Conservation (phyloP, 1,284 basidiomycete genomes). For the Heterobasidion occidentale region DNA sequence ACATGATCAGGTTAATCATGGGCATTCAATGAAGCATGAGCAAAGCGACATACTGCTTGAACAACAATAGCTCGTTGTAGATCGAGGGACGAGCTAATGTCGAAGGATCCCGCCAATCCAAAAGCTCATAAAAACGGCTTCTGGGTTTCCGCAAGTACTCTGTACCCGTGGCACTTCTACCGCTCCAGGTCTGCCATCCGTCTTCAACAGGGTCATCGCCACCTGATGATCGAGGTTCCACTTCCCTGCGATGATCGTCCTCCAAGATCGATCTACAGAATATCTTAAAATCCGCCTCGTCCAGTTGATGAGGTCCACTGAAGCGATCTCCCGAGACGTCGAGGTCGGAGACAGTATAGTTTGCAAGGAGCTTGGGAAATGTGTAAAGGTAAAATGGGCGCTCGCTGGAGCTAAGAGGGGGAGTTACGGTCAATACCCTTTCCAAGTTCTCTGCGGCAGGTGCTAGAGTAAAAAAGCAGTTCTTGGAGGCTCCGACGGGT, state of each 20-base stretch:
- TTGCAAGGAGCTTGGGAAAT: background rate
- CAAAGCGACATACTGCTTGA: background rate
- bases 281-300: background rate
- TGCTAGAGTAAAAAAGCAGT: background rate
- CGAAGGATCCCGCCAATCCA: background rate
- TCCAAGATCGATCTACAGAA: background rate
- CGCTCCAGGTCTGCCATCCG: background rate
- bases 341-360: background rate
- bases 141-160: background rate
- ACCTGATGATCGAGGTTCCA: background rate
- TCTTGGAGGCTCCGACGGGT: background rate
- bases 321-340: background rate
- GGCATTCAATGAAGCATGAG: background rate
- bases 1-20: background rate
- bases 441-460: background rate
- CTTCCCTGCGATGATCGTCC: background rate
- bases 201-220: background rate
- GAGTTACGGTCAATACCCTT: background rate
- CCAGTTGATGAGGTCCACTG: background rate
- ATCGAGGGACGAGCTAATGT: background rate
- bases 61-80: background rate
- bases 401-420: background rate
- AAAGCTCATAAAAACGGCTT: background rate
- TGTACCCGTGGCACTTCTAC: background rate
- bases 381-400: background rate